Evolutionary conservation across 2,329 filamentous ascomycete genomes (phyloP), one percentile per base, ranked within the genome.

Genomic region (Diaporthe australafricana): DNA sequence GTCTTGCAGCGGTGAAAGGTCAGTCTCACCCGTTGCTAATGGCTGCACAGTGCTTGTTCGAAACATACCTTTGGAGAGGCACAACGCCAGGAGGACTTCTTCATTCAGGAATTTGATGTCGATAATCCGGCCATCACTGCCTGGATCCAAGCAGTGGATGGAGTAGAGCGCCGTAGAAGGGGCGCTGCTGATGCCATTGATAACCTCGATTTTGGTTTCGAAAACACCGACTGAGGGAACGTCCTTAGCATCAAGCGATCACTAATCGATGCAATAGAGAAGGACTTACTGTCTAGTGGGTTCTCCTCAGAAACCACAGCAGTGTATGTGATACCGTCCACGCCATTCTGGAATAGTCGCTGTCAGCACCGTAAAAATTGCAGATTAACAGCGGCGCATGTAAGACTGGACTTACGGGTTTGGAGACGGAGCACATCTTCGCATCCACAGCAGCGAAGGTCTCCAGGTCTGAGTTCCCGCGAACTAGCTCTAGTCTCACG

Each of bases 41-140:
- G 20, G 7, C 9, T 25, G 45, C 25, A 17, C 20, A 8, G 12
- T 12, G 14, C 1, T 38, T 27, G 4, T 25, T 20, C 2, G 30
- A 17, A 5, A 14, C 60, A 50, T 77, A 85, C 86, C 83, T 76
- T 78, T 77, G 30, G 67, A 75, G 53, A 79, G 77, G 81, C 87
- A 88, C 2, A 95, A 85, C 1, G 93, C 75, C 68, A 94, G 84
- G 1, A 95, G 79, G 0, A 83, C 85, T 16, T 85, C 80, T 70
- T 92, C 89, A 76, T 92, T 86, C 53, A 93, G 85, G 77, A 95
- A 94, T 77, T 92, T 91, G 17, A 92, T 80, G 78, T 94, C 91
- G 25, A 89, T 79, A 20, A 91, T 81, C n/a, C 79, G 81, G 14
- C 81, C 82, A 7, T 17, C 42, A 27, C 38, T 55, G 16, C 32